Evolutionary conservation across 2,329 filamentous ascomycete species (phyloP).

Genomic region (Sporothrix mexicana): DNA sequence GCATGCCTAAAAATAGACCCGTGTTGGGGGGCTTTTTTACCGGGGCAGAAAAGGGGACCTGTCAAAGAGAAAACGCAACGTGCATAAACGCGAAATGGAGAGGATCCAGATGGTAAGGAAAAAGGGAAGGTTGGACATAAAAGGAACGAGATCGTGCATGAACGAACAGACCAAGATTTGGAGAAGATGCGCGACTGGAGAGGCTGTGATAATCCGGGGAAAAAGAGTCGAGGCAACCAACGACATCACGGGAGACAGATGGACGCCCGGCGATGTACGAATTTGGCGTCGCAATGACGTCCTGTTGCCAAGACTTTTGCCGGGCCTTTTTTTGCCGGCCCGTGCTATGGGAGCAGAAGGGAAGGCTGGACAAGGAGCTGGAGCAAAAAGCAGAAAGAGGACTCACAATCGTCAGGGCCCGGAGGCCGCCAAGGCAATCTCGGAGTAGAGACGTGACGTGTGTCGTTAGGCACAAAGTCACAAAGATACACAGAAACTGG

Average conservation of each 20-base stretch:
- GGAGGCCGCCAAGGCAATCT: slow-evolving; percentile 37
- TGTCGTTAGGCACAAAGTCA: slow-evolving; percentile 17
- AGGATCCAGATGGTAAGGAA: neutral
- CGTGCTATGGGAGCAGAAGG: neutral
- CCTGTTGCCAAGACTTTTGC: slow-evolving; percentile 27
- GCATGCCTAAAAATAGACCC: slow-evolving; percentile 34
- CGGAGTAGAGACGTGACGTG: slow-evolving; percentile 13
- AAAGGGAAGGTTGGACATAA: slow-evolving; percentile 12
- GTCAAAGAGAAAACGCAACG: slow-evolving; percentile 10
- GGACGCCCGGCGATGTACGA: neutral
- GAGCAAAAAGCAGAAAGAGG: neutral
- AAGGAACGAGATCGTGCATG: neutral
- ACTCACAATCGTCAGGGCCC: slow-evolving; percentile 36
- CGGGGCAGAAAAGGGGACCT: slow-evolving; percentile 29
- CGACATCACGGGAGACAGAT: neutral
- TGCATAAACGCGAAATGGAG: slow-evolving; percentile 4
- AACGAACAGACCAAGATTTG: too few species aligned
- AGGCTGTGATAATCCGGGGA: neutral
- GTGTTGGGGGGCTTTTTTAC: neutral
- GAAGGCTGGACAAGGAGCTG: too few species aligned
- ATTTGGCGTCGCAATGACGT: slow-evolving; percentile 31
- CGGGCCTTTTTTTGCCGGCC: slow-evolving; percentile 15
- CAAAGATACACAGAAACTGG: neutral
- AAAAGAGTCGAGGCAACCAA: neutral
- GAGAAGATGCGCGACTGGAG: too few species aligned